phyloP scores from a whole-genome alignment of 345 rosid genomes.

The Firmiana major region DNA sequence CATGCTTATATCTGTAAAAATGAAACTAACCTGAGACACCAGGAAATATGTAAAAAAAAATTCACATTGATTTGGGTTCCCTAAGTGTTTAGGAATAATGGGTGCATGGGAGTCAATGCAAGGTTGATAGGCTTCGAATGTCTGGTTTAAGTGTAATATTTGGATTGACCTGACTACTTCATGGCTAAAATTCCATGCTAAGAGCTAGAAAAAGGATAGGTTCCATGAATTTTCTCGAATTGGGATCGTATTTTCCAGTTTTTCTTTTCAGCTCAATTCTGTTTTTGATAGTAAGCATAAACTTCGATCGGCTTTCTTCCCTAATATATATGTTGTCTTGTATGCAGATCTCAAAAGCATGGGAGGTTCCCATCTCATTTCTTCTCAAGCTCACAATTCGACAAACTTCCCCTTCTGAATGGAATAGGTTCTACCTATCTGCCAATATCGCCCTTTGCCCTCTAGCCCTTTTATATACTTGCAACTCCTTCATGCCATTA shows the following conservation, averaged over 20 bases:
- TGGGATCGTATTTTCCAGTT: neutral
- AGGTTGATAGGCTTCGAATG: neutral
- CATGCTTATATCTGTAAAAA: neutral
- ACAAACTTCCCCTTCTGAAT: slow-evolving; percentile 63
- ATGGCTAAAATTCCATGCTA: neutral
- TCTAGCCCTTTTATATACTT: slow-evolving; percentile 64
- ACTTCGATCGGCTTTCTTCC: neutral
- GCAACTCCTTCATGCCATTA: slow-evolving; percentile 75
- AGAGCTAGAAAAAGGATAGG: neutral
- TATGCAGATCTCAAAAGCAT: slow-evolving; percentile 61
- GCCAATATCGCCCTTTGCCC: slow-evolving; percentile 86
- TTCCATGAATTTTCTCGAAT: neutral
- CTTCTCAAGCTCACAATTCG: slow-evolving; percentile 80
- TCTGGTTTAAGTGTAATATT: neutral
- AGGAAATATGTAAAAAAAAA: neutral
- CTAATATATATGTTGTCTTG: slow-evolving; percentile 7
- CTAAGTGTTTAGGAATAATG: neutral
- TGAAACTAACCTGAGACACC: neutral
- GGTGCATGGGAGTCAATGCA: neutral
- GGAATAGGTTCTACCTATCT: slow-evolving; percentile 72
- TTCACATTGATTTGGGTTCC: neutral
- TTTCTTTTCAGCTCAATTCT: neutral
- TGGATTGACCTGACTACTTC: neutral
- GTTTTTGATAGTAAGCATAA: neutral
- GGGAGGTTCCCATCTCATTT: slow-evolving; percentile 71